A percentile compares a stretch with the other conserved stretches of the same genome.
These are phyloP conservation scores for Pichia nakasei DNA, from an alignment of 805 yeast genomes.

Conservation along the genomic window DNA sequence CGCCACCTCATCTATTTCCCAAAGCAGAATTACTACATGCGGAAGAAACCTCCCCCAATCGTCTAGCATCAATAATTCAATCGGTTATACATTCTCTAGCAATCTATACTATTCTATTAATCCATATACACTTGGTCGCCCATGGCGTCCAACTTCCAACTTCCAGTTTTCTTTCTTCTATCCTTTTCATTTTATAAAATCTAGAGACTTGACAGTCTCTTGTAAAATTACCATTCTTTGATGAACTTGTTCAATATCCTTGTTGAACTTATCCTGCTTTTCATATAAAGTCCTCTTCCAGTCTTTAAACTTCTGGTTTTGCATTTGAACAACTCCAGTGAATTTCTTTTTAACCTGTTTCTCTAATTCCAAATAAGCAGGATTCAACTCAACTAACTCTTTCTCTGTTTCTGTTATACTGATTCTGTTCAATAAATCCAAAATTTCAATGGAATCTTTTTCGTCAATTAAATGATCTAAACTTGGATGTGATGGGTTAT, in stretches of 20 bases:
- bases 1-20: neutral
- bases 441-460: conserved; percentile 26
- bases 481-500: conserved; percentile 17
- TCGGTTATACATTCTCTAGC: too few species aligned
- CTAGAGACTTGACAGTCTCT: conserved; percentile 17
- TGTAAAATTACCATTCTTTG: conserved; percentile 30
- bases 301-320: conserved; percentile 50
- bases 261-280: conserved; percentile 48
- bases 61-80: too few species aligned
- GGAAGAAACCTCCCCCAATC: too few species aligned
- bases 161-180: too few species aligned
- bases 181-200: neutral
- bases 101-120: too few species aligned
- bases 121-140: too few species aligned
- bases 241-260: conserved; percentile 40
- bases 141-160: too few species aligned
- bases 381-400: conserved; percentile 34
- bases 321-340: conserved; percentile 34
- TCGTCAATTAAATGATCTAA: conserved; percentile 23
- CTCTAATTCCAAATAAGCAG: conserved; percentile 38
- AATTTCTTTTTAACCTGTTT: conserved; percentile 35
- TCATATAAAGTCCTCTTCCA: conserved; percentile 51
- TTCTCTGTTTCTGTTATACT: conserved; percentile 31
- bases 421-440: conserved; percentile 31
- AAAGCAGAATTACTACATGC: too few species aligned